Conservation (phyloP, 2,329 filamentous ascomycete species). For the Orbilia javanica region DNA sequence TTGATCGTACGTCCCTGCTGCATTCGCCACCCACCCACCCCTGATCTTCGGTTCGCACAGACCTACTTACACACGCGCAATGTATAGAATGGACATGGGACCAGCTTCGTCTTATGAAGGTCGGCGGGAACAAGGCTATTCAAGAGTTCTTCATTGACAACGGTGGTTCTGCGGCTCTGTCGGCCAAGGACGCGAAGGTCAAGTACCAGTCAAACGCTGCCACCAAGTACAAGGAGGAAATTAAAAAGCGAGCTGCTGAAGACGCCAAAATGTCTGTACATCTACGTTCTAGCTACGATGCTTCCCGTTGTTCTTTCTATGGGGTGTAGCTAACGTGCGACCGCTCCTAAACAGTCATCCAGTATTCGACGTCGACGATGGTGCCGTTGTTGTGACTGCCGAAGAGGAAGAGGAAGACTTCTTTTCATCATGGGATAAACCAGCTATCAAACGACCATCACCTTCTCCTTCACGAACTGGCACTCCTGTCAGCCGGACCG, state of each 20-base stretch:
- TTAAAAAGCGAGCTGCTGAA: slow-evolving; percentile 83
- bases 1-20: slow-evolving; percentile 81
- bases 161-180: slow-evolving; percentile 90
- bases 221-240: slow-evolving; percentile 96
- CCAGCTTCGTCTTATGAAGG: slow-evolving; percentile 96
- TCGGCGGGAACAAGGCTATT: slow-evolving; percentile 96
- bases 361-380: slow-evolving; percentile 83
- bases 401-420: slow-evolving; percentile 90
- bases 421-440: slow-evolving; percentile 99
- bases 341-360: slow-evolving; percentile 74
- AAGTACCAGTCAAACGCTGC: slow-evolving; percentile 97
- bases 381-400: slow-evolving; percentile 76
- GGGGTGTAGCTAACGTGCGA: background rate
- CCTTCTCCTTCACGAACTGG: slow-evolving; percentile 90
- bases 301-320: background rate
- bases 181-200: slow-evolving; percentile 95
- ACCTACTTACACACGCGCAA: slow-evolving; percentile 26
- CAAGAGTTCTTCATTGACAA: slow-evolving; percentile 99
- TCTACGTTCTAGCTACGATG: slow-evolving; percentile 8
- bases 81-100: slow-evolving; percentile 95
- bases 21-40: slow-evolving; percentile 22
- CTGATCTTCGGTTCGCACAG: slow-evolving; percentile 23
- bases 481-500: slow-evolving; percentile 84
- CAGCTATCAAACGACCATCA: slow-evolving; percentile 93
- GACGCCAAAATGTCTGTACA: slow-evolving; percentile 83